Base-by-base conservation (phyloP, 306 rosid genomes). In the Castanea crenata region DNA sequence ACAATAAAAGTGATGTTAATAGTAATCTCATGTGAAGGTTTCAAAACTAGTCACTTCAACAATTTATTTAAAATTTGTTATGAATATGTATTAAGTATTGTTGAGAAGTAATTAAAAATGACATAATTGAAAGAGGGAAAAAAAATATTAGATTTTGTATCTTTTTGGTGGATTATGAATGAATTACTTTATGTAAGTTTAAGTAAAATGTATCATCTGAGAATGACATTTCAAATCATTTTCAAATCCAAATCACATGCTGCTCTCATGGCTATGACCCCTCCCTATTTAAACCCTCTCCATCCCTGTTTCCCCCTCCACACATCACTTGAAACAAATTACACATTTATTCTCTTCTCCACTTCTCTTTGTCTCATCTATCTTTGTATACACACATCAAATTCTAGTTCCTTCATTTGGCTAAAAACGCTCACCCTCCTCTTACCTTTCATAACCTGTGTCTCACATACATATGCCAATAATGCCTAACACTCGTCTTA, bases 221-320 rank as follows among this genome's bases (percentile, higher is more conserved):
- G 55, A 78, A 64, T 54, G 76, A 23, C 74, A 0, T 70, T 54
- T 20, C 75, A 32, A 80, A 77, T 83, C 75, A 76, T 77, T 83
- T 87, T 79, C 83, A 82, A 84, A 74, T 84, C 81, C 67, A 69
- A 75, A 55, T 87, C 91, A 87, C 90, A 85, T 91, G 93, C 85
- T 16, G 11, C 77, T 83, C 79, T 74, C 74, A 76, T 13, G 34
- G 78, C 72, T 31, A 55, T 8, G 38, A 46, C 63, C 76, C 35
- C 58, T 23, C 78, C 51, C 79, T 92, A 92, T 91, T 83, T 93
- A 90, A 90, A 84, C 74, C 74, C 74, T 84, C 82, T 76, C 71
- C 59, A 3, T 35, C 52, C 85, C 80, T 67, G 84, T 73, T 79
- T 61, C 69, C 83, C 83, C 52, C 85, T 78, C 74, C 91, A 90